Evolutionary conservation across 2,329 filamentous ascomycete genomes (phyloP), one percentile per base, ranked within the genome.

Genomic region (Chaetomium globosum): DNA sequence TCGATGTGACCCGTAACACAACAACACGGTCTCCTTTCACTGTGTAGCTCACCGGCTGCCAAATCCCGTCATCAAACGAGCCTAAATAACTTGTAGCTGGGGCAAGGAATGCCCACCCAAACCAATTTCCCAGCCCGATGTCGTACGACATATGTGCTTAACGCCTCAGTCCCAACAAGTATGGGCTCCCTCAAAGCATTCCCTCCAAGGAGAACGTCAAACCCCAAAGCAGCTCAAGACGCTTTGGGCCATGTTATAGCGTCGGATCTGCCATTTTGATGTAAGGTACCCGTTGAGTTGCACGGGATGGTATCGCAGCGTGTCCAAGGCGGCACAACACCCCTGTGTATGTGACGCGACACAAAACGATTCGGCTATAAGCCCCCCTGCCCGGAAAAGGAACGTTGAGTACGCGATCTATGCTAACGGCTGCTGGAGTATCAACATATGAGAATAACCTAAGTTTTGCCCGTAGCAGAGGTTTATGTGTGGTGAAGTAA

Each of bases 21-120:
- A 10, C 21, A 21, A 54, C 51, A 54, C 59, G 36, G 51, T 46
- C 23, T 36, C 16, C 13, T 4, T 61, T 26, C 26, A 61, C 51
- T 48, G 33, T 63, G 43, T 31, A 30, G 28, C 53, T 63, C 60
- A 63, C 53, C 60, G 60, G 51, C 53, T 57, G 60, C 46, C 39
- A 21, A 30, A 28, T 63, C 43, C 60, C 60, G 60, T 13, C 23
- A 31, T 55, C 53, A 54, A 23, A 1, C 49, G 23, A 16, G 19
- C 30, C 31, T 9, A 19, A 10, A 46, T 23, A 1, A 28, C 36
- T 2, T n/a, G 23, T 6, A n/a, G 13, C 21, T 30, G 33, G 33
- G 33, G 33, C 8, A 8, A 57, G 54, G 12, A 39, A 3, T 10
- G 13, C 33, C 21, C 54, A 30, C 54, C 23, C 16, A 3, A n/a